Evolutionary conservation across 2,329 filamentous ascomycete species (phyloP).

Genomic region (Waltergamsia citrina): DNA sequence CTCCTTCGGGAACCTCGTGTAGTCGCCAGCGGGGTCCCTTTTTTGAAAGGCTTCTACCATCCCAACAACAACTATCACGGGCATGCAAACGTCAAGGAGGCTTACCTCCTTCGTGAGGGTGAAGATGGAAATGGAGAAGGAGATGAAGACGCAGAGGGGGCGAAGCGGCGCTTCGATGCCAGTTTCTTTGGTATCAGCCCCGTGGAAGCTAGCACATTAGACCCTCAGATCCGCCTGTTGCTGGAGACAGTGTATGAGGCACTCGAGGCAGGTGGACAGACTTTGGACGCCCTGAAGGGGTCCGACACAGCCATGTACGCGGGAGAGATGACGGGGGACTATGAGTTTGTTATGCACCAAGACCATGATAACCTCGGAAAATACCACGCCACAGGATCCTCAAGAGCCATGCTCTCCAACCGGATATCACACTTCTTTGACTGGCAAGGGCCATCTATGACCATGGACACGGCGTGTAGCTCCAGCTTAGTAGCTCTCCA

Average conservation of each 20-base stretch:
- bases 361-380: slow-evolving; percentile 14
- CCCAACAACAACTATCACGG: slow-evolving; percentile 9
- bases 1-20: slow-evolving; percentile 8
- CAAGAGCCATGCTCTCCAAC: slow-evolving; percentile 20
- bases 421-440: slow-evolving; percentile 22
- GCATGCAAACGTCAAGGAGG: slow-evolving; percentile 9
- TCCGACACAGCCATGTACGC: slow-evolving; percentile 7
- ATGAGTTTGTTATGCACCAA: slow-evolving; percentile 10
- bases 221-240: slow-evolving; percentile 21
- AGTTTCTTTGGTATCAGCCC: slow-evolving; percentile 17
- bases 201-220: slow-evolving; percentile 17
- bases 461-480: slow-evolving; percentile 29
- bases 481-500: slow-evolving; percentile 23
- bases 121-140: slow-evolving; percentile 5
- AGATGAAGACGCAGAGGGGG: slow-evolving; percentile 10
- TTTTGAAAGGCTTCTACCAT: slow-evolving; percentile 6
- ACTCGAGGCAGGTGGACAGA: slow-evolving; percentile 10
- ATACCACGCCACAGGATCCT: slow-evolving; percentile 20
- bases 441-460: slow-evolving; percentile 21
- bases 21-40: slow-evolving; percentile 6
- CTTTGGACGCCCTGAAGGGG: slow-evolving; percentile 2
- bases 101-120: slow-evolving; percentile 14
- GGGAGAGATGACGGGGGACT: slow-evolving; percentile 15
- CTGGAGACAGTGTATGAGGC: slow-evolving; percentile 25
- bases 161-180: slow-evolving; percentile 10